Evolutionary conservation across 176 grass and related monocot species (phyloP), one percentile per base, ranked within the genome.

Genomic region (Saccharum spontaneum): DNA sequence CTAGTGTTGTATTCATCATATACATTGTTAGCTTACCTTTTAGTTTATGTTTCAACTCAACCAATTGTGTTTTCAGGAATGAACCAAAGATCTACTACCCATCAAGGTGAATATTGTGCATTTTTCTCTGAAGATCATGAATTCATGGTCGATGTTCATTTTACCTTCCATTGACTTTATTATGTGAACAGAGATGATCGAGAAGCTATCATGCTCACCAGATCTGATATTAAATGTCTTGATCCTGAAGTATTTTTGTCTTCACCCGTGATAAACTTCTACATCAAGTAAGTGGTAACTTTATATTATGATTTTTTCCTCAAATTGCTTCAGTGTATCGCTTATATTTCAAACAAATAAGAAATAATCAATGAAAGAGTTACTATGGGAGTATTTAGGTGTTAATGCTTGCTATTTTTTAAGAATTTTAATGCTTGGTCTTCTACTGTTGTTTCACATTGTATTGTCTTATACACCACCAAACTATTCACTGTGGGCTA

Each of bases 261-360:
- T 2, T 97, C 94, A 43, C 87, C 85, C 34, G 90, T 97, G 69
- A 94, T 97, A 84, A 97, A 97, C 76, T 97, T 88, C 84, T 97
- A 94, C 63, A 92, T 94, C 77, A 89, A 90, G 94, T 97, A 88
- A 92, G 91, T 24, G n/a, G n/a, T 3, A 61, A 61, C 57, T 61
- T 33, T 55, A 71, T 63, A 28, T 54, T 69, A 41, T 26, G 22
- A 23, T 37, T 52, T 15, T 26, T 49, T 48, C 24, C 33, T 60
- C 7, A 10, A 16, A 15, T 4, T 80, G 46, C 36, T 79, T 89
- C 59, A 68, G 20, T 30, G 26, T 40, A 22, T 67, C 24, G 20
- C n/a, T 6, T 55, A 17, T 52, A 37, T 79, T 67, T 6, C 2
- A 15, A 59, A 66, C 40, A 75, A 71, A 26, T 20, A 84, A 17